A percentile compares a stretch with the other conserved stretches of the same genome.
These are phyloP conservation scores for Exophiala sideris DNA, from an alignment of 2,329 filamentous ascomycete genomes.

Conservation along the genomic window DNA sequence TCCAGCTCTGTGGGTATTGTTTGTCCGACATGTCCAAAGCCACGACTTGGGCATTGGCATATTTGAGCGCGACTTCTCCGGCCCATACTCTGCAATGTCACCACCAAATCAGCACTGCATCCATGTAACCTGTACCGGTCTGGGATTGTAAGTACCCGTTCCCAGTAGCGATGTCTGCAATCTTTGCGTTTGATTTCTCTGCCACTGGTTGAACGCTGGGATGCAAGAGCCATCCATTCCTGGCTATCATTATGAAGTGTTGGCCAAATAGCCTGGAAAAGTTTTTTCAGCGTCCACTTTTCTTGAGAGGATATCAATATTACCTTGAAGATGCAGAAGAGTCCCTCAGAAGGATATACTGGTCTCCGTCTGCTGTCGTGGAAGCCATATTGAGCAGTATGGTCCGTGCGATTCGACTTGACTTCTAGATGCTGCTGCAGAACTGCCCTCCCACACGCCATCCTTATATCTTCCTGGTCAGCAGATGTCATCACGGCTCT, in stretches of 20 bases:
- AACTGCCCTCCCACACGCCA: no score
- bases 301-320: not conserved
- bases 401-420: not conserved
- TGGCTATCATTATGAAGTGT: not conserved
- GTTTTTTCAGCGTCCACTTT: not conserved
- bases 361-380: not conserved
- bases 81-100: constrained; percentile 2
- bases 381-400: not conserved
- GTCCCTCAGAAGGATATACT: not conserved
- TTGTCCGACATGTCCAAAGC: constrained; percentile 10
- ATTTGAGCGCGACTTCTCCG: constrained; percentile 3
- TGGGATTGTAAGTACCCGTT: not conserved
- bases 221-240: constrained; percentile 7
- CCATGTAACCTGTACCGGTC: not conserved
- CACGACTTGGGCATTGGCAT: constrained; percentile 3
- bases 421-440: not conserved
- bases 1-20: constrained; percentile 11
- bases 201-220: not conserved
- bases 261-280: not conserved
- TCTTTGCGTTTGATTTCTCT: not conserved
- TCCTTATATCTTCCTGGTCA: no score
- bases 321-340: not conserved
- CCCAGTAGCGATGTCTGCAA: constrained; percentile 10
- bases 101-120: not conserved
- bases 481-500: no score